Conservation (phyloP, 106 monocot species). For the Acorus gramineus region DNA sequence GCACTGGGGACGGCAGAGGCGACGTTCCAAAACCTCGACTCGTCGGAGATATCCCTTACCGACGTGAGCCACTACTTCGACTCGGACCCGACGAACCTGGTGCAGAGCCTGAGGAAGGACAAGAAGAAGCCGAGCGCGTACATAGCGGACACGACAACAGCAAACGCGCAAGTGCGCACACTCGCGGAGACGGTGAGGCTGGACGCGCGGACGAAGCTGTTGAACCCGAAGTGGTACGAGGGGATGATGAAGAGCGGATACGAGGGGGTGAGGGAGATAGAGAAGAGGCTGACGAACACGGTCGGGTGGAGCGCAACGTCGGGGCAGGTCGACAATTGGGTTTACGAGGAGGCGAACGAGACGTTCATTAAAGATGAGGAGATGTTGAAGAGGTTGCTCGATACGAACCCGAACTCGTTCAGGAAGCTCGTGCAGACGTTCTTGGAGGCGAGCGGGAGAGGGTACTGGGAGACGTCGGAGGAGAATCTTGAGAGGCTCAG, state of each 20-base stretch:
- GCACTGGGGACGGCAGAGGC: slow-evolving; percentile 71
- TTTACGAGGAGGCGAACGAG: slow-evolving; percentile 73
- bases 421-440: slow-evolving; percentile 76
- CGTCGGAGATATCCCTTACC: slow-evolving; percentile 70
- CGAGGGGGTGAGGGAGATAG: slow-evolving; percentile 77
- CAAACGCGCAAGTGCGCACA: slow-evolving; percentile 75
- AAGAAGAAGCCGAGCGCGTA: slow-evolving; percentile 53
- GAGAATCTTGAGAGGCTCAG: slow-evolving; percentile 57
- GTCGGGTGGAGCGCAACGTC: slow-evolving; percentile 84
- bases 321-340: slow-evolving; percentile 80
- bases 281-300: slow-evolving; percentile 75
- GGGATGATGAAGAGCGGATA: slow-evolving; percentile 74
- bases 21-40: slow-evolving; percentile 84
- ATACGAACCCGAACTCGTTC: slow-evolving; percentile 72
- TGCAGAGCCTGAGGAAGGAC: slow-evolving; percentile 55
- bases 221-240: slow-evolving; percentile 87
- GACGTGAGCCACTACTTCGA: slow-evolving; percentile 91
- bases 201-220: slow-evolving; percentile 73
- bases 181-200: slow-evolving; percentile 71
- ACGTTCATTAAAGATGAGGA: slow-evolving; percentile 70
- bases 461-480: slow-evolving; percentile 80
- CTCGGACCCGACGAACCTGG: slow-evolving; percentile 73
- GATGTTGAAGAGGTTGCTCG: slow-evolving; percentile 57
- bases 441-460: slow-evolving; percentile 67
- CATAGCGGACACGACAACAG: slow-evolving; percentile 74